Evolutionary conservation across 2,329 filamentous ascomycete genomes (phyloP).

Genomic region (Hymenoscyphus salicellus): DNA sequence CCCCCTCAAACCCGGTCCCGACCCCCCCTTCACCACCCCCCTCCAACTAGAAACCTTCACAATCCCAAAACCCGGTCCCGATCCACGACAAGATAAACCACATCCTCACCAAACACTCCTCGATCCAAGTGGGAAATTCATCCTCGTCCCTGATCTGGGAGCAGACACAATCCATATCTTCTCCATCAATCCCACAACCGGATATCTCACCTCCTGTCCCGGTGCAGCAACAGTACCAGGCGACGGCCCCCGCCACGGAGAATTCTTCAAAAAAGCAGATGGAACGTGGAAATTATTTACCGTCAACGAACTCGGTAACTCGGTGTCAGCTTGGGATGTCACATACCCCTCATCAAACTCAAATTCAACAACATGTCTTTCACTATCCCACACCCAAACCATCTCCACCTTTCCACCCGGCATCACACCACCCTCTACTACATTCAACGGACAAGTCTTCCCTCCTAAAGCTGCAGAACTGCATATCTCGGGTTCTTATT

Average conservation of each 20-base stretch:
- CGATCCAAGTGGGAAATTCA: constrained; percentile 48
- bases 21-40: constrained; percentile 8
- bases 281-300: constrained; percentile 34
- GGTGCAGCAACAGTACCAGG: constrained; percentile 38
- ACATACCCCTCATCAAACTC: constrained; percentile 28
- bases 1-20: constrained; percentile 15
- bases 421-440: constrained; percentile 33
- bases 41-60: constrained; percentile 42
- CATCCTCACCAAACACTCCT: constrained; percentile 50
- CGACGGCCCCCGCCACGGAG: constrained; percentile 49
- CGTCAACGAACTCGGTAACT: constrained; percentile 44
- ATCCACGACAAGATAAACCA: constrained; percentile 39
- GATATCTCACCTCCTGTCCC: constrained; percentile 38
- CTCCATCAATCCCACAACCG: constrained; percentile 40
- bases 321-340: constrained; percentile 38
- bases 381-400: constrained; percentile 46
- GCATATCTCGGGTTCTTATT: constrained; percentile 48
- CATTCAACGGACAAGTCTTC: constrained; percentile 5
- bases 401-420: constrained; percentile 40
- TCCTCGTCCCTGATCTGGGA: constrained; percentile 51
- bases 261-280: constrained; percentile 38
- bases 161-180: constrained; percentile 48
- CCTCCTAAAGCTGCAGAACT: constrained; percentile 51
- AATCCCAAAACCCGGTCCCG: constrained; percentile 32
- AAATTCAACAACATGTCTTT: constrained; percentile 38